Conservation (phyloP, 2,329 filamentous ascomycete species). For the Penicillium sp. region DNA sequence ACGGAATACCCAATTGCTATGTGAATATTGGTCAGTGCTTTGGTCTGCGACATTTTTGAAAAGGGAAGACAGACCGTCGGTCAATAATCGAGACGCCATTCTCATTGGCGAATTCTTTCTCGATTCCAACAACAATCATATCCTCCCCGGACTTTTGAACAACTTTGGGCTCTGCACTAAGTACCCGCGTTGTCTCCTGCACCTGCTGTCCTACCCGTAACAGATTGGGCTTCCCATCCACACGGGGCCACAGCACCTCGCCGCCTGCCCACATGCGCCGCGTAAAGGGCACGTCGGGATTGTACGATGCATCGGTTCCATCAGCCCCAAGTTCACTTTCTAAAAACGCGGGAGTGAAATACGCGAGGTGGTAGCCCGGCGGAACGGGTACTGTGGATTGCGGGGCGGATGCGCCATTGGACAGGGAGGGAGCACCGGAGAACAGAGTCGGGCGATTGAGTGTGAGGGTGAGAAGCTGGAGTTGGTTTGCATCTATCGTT, state of each 20-base stretch:
- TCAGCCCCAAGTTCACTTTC: constrained; percentile 57
- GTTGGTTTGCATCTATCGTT: constrained; percentile 59
- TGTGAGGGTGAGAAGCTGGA: constrained; percentile 60
- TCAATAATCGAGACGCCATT: constrained; percentile 55
- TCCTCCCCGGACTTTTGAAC: constrained; percentile 54
- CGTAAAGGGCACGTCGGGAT: constrained; percentile 59
- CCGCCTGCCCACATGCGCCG: constrained; percentile 68
- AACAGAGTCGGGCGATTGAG: constrained; percentile 51
- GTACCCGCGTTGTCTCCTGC: constrained; percentile 55
- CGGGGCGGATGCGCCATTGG: constrained; percentile 36
- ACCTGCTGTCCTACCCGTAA: constrained; percentile 56
- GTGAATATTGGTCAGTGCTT: background rate
- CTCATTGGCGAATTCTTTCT: constrained; percentile 57
- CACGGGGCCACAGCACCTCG: constrained; percentile 52
- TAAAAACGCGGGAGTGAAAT: constrained; percentile 58
- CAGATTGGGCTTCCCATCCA: constrained; percentile 32
- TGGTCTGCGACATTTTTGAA: background rate
- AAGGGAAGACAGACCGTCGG: constrained; percentile 40
- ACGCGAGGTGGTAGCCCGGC: constrained; percentile 60
- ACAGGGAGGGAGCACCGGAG: constrained; percentile 39
- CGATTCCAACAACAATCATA: constrained; percentile 64
- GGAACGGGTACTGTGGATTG: constrained; percentile 51
- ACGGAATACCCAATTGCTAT: constrained; percentile 47
- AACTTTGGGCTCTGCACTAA: constrained; percentile 55
- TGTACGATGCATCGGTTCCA: constrained; percentile 61